Percentiles rank a stretch among this genome's conserved stretches.
Conservation (phyloP, 2,329 filamentous ascomycete species). For the Aspergillus tamarii region DNA sequence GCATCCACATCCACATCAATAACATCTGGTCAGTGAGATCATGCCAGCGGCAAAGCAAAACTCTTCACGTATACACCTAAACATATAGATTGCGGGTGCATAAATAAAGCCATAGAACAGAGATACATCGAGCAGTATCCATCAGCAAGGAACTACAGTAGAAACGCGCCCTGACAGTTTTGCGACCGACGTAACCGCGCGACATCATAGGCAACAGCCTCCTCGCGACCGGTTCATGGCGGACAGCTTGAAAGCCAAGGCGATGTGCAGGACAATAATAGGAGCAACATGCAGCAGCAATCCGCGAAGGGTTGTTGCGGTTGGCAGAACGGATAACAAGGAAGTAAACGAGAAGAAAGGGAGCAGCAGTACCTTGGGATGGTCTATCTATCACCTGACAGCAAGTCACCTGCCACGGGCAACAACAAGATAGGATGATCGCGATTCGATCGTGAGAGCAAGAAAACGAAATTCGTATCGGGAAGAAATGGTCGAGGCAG, state of each 20-base stretch:
- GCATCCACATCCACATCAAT: conserved; percentile 20
- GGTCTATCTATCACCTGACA: conserved; percentile 49
- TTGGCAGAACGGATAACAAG: conserved; percentile 18
- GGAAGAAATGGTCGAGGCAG: conserved; percentile 19
- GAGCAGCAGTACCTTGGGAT: conserved; percentile 41
- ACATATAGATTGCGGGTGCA: neutral
- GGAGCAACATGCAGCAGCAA: neutral
- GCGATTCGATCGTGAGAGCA: conserved; percentile 29
- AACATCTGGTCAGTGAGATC: conserved; percentile 3
- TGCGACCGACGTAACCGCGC: conserved; percentile 31
- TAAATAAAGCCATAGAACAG: neutral
- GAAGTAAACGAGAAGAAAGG: conserved; percentile 22
- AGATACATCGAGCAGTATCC: neutral
- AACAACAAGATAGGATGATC: conserved; percentile 39
- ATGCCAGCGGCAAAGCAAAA: conserved; percentile 1
- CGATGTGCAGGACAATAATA: neutral
- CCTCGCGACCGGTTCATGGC: conserved; percentile 16
- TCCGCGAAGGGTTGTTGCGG: conserved; percentile 11
- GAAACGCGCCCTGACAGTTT: conserved; percentile 32
- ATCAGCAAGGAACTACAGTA: conserved; percentile 17
- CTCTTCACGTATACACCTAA: conserved; percentile 8
- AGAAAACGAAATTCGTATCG: conserved; percentile 21
- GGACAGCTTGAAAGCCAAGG: conserved; percentile 6
- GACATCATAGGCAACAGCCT: conserved; percentile 20
- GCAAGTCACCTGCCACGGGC: conserved; percentile 47